phyloP scores from a whole-genome alignment of 345 rosid genomes.

The Gossypium herbaceum region DNA sequence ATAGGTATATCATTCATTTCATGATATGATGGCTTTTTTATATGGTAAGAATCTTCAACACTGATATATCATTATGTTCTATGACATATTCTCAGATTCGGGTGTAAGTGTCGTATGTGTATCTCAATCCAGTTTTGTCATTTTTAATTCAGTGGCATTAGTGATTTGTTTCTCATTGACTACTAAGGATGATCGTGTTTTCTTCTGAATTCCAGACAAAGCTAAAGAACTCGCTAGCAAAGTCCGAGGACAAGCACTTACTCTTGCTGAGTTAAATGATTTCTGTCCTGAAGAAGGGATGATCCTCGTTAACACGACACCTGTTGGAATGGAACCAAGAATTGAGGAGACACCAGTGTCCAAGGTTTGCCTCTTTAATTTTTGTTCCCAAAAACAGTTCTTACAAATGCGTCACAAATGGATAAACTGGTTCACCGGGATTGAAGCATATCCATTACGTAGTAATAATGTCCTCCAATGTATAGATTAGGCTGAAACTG shows the following conservation, averaged over 20 bases:
- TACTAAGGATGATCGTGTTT: constrained; percentile 3
- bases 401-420: background rate
- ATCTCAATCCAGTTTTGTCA: background rate
- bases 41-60: too few relatives aligned
- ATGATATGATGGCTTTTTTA: background rate
- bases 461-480: background rate
- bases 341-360: constrained; percentile 41
- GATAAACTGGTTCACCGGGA: background rate
- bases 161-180: background rate
- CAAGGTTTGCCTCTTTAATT: constrained; percentile 33
- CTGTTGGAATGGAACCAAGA: constrained; percentile 61
- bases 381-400: background rate
- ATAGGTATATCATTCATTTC: background rate
- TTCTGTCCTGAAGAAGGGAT: constrained; percentile 60
- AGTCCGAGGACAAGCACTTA: constrained; percentile 50
- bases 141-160: background rate
- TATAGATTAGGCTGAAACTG: too few relatives aligned
- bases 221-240: constrained; percentile 51
- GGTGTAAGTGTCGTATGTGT: background rate
- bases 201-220: constrained; percentile 29
- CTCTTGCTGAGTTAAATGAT: constrained; percentile 43
- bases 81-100: too few relatives aligned
- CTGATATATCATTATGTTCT: too few relatives aligned
- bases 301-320: constrained; percentile 62
- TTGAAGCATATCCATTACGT: background rate